phyloP scores from a whole-genome alignment of 1,284 basidiomycete species.

The Macrocystidia cucumis region DNA sequence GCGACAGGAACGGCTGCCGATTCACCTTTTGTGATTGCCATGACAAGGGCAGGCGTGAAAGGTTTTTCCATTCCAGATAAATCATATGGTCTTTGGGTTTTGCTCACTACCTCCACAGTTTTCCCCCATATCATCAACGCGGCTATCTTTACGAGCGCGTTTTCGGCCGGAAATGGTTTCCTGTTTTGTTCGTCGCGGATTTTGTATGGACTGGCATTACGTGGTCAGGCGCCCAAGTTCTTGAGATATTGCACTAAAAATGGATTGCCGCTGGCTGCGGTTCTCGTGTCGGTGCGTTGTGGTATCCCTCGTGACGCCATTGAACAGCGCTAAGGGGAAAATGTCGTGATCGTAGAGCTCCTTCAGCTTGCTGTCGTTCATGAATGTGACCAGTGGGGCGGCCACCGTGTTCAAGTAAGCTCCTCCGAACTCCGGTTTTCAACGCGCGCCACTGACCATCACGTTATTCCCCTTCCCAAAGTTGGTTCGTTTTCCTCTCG shows the following conservation, averaged over 20 bases:
- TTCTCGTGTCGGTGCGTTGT: conserved; percentile 38
- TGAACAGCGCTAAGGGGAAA: too few relatives aligned
- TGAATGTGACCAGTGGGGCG: conserved; percentile 30
- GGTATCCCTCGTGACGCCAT: neutral
- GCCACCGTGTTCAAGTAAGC: conserved; percentile 32
- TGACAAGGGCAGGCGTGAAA: conserved; percentile 69
- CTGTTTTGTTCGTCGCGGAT: conserved; percentile 79
- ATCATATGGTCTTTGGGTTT: conserved; percentile 2
- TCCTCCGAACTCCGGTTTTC: conserved; percentile 44
- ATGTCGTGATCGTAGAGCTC: conserved; percentile 14
- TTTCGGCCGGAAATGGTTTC: conserved; percentile 80
- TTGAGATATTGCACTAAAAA: conserved; percentile 63
- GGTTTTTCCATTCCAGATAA: conserved; percentile 16
- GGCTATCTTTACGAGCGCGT: conserved; percentile 63
- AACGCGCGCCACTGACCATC: conserved; percentile 33
- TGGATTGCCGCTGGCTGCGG: conserved; percentile 63
- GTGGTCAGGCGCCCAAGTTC: conserved; percentile 64
- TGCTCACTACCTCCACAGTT: conserved; percentile 20
- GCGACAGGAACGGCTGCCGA: conserved; percentile 53
- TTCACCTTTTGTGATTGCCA: conserved; percentile 81
- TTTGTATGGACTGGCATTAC: conserved; percentile 74
- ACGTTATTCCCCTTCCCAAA: conserved; percentile 18
- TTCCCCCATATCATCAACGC: conserved; percentile 70
- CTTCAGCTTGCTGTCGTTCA: conserved; percentile 30
- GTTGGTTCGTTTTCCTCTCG: conserved; percentile 35